phyloP scores from a whole-genome alignment of 2,329 filamentous ascomycete genomes.

The Epichloe glyceriae region DNA sequence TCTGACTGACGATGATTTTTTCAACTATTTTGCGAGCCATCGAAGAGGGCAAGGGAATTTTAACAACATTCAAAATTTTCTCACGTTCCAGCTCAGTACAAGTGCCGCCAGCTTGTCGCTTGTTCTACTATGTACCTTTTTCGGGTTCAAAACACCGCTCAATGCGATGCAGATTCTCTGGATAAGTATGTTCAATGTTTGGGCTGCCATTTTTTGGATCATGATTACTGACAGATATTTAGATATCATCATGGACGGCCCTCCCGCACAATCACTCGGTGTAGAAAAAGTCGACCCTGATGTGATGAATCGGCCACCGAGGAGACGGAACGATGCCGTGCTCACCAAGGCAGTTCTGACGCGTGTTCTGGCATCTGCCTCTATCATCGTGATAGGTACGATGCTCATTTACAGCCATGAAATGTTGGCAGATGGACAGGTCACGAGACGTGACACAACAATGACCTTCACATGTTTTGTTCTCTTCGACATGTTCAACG shows the following conservation, averaged over 20 bases:
- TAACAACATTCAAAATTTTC: constrained; percentile 98
- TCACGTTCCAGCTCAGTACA: constrained; percentile 96
- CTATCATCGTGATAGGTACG: constrained; percentile 85
- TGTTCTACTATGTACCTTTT: constrained; percentile 80
- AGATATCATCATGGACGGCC: constrained; percentile 99
- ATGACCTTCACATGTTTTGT: constrained; percentile 99
- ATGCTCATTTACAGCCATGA: constrained; percentile 84
- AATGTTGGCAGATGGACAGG: constrained; percentile 70
- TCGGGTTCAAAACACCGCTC: constrained; percentile 88
- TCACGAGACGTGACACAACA: constrained; percentile 89
- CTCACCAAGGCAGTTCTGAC: constrained; percentile 73
- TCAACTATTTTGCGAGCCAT: constrained; percentile 88
- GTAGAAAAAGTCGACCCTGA: constrained; percentile 90
- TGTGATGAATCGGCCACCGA: constrained; percentile 80
- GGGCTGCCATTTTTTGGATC: neutral
- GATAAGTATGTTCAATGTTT: constrained; percentile 58
- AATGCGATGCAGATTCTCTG: constrained; percentile 99
- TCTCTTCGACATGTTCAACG: constrained; percentile 99
- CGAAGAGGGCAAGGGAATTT: constrained; percentile 99
- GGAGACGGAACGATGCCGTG: constrained; percentile 75
- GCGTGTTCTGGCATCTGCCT: constrained; percentile 75
- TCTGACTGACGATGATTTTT: constrained; percentile 79
- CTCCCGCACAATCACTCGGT: constrained; percentile 89
- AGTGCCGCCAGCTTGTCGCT: constrained; percentile 86
- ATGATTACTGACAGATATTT: neutral